Evolutionary conservation across 2,329 filamentous ascomycete genomes (phyloP).

Genomic region (Botrytis tulipae): DNA sequence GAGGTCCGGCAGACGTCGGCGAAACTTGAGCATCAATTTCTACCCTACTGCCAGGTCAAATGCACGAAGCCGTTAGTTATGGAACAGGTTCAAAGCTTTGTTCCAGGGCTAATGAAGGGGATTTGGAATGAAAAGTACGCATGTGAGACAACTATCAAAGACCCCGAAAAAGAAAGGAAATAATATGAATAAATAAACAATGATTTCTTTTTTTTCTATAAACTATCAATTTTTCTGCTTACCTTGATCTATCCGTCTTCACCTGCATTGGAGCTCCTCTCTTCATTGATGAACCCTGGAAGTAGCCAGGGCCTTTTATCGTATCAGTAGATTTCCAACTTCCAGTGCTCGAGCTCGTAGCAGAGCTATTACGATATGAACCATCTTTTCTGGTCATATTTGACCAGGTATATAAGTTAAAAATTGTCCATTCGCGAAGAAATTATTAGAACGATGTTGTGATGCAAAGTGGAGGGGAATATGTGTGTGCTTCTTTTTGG

Average conservation of each 20-base stretch:
- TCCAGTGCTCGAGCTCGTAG: conserved; percentile 63
- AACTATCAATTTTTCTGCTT: conserved; percentile 22
- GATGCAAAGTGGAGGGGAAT: conserved; percentile 9
- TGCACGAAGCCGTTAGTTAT: conserved; percentile 40
- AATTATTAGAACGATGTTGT: neutral
- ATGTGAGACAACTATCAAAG: conserved; percentile 8
- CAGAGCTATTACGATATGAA: conserved; percentile 59
- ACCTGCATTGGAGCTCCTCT: conserved; percentile 47
- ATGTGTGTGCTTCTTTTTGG: conserved; percentile 1
- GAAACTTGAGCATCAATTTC: conserved; percentile 39
- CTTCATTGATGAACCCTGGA: conserved; percentile 33
- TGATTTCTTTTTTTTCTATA: neutral
- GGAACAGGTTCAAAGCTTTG: conserved; percentile 34
- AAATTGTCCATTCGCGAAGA: conserved; percentile 32
- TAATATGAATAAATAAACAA: conserved; percentile 24
- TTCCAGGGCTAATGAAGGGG: conserved; percentile 13
- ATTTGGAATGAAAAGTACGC: neutral
- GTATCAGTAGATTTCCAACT: conserved; percentile 68
- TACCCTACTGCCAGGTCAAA: conserved; percentile 34
- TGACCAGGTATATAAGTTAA: conserved; percentile 33
- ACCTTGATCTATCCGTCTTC: conserved; percentile 52
- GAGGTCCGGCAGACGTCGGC: conserved; percentile 36
- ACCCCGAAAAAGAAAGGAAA: conserved; percentile 19
- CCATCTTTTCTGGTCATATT: conserved; percentile 67
- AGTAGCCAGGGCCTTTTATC: conserved; percentile 45